Percentiles rank a stretch among this genome's conserved stretches.
phyloP scores from a whole-genome alignment of 2,329 filamentous ascomycete species.

The Beauveria scarabaeidicola region DNA sequence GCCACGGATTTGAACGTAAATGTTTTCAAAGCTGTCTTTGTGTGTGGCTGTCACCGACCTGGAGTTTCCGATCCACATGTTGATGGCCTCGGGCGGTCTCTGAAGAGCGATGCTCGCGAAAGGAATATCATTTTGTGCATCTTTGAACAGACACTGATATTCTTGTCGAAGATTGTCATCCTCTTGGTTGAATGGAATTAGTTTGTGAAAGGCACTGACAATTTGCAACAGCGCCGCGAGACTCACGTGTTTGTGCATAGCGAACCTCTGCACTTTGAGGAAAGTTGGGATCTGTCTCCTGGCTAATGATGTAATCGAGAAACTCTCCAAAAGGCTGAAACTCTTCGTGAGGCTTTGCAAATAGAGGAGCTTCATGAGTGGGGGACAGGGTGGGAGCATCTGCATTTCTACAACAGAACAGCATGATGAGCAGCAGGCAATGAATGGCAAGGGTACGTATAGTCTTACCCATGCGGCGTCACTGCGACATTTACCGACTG shows the following conservation, averaged over 20 bases:
- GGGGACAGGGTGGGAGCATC: conserved; percentile 25
- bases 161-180: conserved; percentile 75
- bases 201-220: too few relatives aligned
- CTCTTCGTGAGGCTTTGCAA: conserved; percentile 67
- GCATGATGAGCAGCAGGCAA: neutral
- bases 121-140: conserved; percentile 56
- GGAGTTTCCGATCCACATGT: conserved; percentile 74
- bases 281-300: conserved; percentile 38
- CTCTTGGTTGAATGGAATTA: conserved; percentile 35
- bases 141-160: conserved; percentile 53
- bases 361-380: conserved; percentile 31
- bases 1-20: conserved; percentile 69
- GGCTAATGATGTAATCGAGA: conserved; percentile 49
- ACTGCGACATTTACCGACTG: conserved; percentile 64
- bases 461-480: conserved; percentile 57
- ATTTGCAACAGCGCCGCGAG: neutral
- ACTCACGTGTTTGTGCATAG: conserved; percentile 67
- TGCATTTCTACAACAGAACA: conserved; percentile 24
- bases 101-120: conserved; percentile 66
- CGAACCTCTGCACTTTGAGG: conserved; percentile 39
- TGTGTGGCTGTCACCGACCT: conserved; percentile 63
- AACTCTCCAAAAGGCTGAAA: conserved; percentile 54
- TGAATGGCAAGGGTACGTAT: neutral
- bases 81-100: conserved; percentile 62
- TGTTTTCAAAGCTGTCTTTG: conserved; percentile 78